These are phyloP conservation scores for Vicia sativa DNA, from an alignment of 306 rosid genomes.

Conservation along the genomic window DNA sequence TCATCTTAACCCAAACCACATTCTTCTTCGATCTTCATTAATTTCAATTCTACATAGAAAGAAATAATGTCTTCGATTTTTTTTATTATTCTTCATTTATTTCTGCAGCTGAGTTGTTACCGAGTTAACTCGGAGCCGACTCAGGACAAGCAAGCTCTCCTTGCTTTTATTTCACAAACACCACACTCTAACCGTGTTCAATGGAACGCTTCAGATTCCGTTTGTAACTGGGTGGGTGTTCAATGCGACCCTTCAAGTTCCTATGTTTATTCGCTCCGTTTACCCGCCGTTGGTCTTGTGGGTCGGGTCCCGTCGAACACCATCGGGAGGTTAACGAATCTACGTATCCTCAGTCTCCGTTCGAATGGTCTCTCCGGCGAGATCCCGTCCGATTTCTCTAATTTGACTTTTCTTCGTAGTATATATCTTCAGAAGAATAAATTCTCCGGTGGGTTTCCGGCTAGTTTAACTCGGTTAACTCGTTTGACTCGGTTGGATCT, in stretches of 20 bases:
- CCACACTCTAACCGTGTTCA: conserved; percentile 72
- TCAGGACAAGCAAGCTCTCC: conserved; percentile 87
- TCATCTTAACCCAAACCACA: not conserved
- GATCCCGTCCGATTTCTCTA: conserved; percentile 82
- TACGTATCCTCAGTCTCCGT: conserved; percentile 86
- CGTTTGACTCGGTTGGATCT: conserved; percentile 78
- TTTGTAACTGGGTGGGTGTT: conserved; percentile 87
- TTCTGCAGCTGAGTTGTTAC: conserved; percentile 38
- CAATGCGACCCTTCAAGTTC: conserved; percentile 54
- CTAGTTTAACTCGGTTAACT: conserved; percentile 49
- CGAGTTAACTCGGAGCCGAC: conserved; percentile 62
- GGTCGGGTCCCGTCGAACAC: conserved; percentile 74
- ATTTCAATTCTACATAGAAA: not conserved
- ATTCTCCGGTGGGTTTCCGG: conserved; percentile 67
- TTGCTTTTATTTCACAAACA: conserved; percentile 60
- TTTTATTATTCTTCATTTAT: conserved; percentile 27
- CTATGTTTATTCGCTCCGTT: conserved; percentile 59
- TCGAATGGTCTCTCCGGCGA: conserved; percentile 68
- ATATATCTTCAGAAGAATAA: conserved; percentile 69
- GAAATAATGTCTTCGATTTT: conserved; percentile 42
- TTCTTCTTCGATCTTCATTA: conserved; percentile 20
- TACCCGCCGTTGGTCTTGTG: conserved; percentile 83
- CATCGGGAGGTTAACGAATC: conserved; percentile 58
- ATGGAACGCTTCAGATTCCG: conserved; percentile 81
- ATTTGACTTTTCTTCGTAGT: conserved; percentile 62